A percentile compares a stretch with the other conserved stretches of the same genome.
Evolutionary conservation across 139 green algal species (phyloP).

Genomic region (Micromonas pusilla): DNA sequence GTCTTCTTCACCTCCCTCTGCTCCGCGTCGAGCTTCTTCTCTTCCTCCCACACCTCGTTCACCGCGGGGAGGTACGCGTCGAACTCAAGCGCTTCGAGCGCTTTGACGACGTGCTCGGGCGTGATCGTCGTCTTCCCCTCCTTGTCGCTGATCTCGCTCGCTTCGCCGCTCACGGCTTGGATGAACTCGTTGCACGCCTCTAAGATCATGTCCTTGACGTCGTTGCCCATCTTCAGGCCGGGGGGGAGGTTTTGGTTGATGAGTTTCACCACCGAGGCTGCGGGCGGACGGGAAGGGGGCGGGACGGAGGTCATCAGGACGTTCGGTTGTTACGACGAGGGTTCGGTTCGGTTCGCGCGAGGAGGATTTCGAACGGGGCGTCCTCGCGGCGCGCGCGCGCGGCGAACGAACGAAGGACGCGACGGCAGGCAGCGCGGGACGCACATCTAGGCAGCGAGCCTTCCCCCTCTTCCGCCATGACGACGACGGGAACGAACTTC

Average conservation of each 20-base stretch:
- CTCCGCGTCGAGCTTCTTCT: background rate
- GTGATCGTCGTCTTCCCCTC: constrained; percentile 44
- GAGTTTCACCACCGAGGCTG: constrained; percentile 17
- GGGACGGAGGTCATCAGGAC: background rate
- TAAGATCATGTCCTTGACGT: constrained; percentile 38
- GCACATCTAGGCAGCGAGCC: background rate
- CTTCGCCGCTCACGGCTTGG: constrained; percentile 42
- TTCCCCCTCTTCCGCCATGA: background rate
- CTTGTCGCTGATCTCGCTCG: constrained; percentile 44
- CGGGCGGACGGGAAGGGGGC: background rate
- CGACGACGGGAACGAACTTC: too few species aligned
- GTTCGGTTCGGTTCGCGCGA: background rate
- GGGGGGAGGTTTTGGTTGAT: constrained; percentile 36
- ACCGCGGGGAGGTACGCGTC: background rate
- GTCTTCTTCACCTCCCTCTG: background rate
- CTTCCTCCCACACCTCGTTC: constrained; percentile 10
- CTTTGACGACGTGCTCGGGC: constrained; percentile 43
- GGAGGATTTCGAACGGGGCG: background rate
- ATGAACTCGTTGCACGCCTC: constrained; percentile 51
- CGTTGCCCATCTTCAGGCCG: constrained; percentile 35
- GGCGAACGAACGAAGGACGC: too few species aligned
- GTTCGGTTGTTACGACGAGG: background rate
- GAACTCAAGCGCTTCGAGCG: constrained; percentile 32
- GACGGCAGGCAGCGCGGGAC: too few species aligned
- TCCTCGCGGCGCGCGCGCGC: too few species aligned